Evolutionary conservation across 176 grass and related monocot species (phyloP).

Genomic region (Rhynchospora pubera): DNA sequence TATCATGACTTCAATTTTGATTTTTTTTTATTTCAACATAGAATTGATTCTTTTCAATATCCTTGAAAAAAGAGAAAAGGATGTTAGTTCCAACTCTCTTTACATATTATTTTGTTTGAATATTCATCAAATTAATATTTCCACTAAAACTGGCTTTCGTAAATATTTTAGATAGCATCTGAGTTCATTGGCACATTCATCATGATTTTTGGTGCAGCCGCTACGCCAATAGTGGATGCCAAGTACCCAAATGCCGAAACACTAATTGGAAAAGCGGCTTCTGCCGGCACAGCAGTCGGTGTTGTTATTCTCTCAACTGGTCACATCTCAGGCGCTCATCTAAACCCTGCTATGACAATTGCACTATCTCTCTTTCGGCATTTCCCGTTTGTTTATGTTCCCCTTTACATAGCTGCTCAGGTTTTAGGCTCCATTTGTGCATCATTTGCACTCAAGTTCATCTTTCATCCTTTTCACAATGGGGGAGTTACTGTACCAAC

Average conservation of each 20-base stretch:
- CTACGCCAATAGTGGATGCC: slow-evolving; percentile 51
- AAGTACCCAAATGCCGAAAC: slow-evolving; percentile 35
- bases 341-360: slow-evolving; percentile 63
- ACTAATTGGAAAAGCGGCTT: slow-evolving; percentile 45
- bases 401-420: slow-evolving; percentile 43
- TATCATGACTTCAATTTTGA: too few relatives aligned
- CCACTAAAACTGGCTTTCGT: background rate
- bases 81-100: too few relatives aligned
- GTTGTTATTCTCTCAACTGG: slow-evolving; percentile 43
- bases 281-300: slow-evolving; percentile 41
- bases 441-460: slow-evolving; percentile 41
- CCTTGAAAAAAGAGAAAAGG: too few relatives aligned
- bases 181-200: slow-evolving; percentile 76
- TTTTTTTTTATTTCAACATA: too few relatives aligned
- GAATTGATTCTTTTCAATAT: background rate
- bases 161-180: slow-evolving; percentile 23
- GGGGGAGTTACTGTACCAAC: slow-evolving; percentile 47
- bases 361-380: slow-evolving; percentile 41
- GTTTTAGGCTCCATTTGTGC: slow-evolving; percentile 34
- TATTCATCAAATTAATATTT: background rate
- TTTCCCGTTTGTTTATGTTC: slow-evolving; percentile 40
- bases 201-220: slow-evolving; percentile 49
- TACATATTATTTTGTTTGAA: background rate
- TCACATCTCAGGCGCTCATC: slow-evolving; percentile 66
- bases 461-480: slow-evolving; percentile 42